Evolutionary conservation across 2,329 filamentous ascomycete species (phyloP).

Genomic region (Lachnellula cervina): DNA sequence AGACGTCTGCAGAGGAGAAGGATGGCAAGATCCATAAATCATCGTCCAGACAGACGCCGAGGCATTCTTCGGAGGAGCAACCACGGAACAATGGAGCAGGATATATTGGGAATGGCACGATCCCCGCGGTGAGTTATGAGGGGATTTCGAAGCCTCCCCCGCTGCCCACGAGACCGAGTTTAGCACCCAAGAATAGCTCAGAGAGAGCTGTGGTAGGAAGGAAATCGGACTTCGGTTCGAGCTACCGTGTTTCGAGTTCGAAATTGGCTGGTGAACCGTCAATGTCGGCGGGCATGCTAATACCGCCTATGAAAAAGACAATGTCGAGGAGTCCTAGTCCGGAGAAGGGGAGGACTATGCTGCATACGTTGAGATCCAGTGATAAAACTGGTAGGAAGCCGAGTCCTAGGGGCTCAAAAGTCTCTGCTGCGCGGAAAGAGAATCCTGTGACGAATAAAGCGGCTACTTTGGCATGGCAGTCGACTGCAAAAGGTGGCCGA

Average conservation of each 20-base stretch:
- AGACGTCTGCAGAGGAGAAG: constrained; percentile 17
- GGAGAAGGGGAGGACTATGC: constrained; percentile 54
- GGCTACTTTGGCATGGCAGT: constrained; percentile 55
- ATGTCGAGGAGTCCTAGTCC: constrained; percentile 48
- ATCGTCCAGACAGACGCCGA: constrained; percentile 25
- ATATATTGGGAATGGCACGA: constrained; percentile 75
- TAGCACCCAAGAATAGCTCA: constrained; percentile 44
- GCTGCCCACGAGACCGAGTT: constrained; percentile 50
- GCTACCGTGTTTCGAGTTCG: constrained; percentile 13
- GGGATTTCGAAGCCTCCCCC: constrained; percentile 67
- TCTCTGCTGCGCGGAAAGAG: constrained; percentile 33
- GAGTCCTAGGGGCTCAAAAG: constrained; percentile 32
- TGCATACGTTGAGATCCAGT: constrained; percentile 53
- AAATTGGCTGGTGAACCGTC: constrained; percentile 12
- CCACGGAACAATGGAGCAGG: constrained; percentile 36
- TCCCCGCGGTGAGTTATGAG: constrained; percentile 73
- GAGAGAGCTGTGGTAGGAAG: constrained; percentile 40
- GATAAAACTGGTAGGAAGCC: constrained; percentile 42
- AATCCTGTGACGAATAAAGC: constrained; percentile 56
- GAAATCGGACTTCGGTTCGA: constrained; percentile 6
- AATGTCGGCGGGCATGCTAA: constrained; percentile 14
- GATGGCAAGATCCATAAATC: constrained; percentile 28
- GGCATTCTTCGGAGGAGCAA: constrained; percentile 23
- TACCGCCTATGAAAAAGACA: constrained; percentile 31
- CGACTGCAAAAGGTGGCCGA: constrained; percentile 20